A percentile compares a stretch with the other conserved stretches of the same genome.
Evolutionary conservation across 306 rosid species (phyloP).

Genomic region (Vicia villosa): DNA sequence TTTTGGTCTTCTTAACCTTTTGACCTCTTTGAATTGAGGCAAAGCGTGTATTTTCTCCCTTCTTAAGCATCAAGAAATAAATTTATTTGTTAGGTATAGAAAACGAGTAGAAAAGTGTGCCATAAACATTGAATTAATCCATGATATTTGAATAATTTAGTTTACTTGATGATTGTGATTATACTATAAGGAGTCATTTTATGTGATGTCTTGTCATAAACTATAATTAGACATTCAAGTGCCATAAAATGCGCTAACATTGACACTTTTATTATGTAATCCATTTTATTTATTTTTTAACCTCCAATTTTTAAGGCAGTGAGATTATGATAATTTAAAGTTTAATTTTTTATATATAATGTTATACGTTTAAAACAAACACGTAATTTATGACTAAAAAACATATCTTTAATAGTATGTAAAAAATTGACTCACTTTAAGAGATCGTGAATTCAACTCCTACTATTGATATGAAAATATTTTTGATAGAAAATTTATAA

Average conservation of each 20-base stretch:
- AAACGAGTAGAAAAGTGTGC: slow-evolving; percentile 40
- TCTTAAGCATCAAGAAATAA: slow-evolving; percentile 41
- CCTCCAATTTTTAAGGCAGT: too few relatives aligned
- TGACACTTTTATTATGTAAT: not conserved
- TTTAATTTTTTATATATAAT: too few relatives aligned
- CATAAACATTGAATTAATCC: slow-evolving; percentile 53
- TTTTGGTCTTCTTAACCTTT: slow-evolving; percentile 54
- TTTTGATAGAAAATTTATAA: too few relatives aligned
- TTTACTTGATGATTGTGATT: slow-evolving; percentile 11
- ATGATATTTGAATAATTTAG: slow-evolving; percentile 39
- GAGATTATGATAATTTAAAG: too few relatives aligned
- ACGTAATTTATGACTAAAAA: too few relatives aligned
- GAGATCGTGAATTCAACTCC: too few relatives aligned
- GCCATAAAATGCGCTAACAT: slow-evolving; percentile 21
- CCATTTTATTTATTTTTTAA: too few relatives aligned
- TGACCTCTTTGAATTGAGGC: slow-evolving; percentile 58
- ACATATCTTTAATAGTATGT: too few relatives aligned
- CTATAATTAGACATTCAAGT: slow-evolving; percentile 29
- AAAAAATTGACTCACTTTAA: too few relatives aligned
- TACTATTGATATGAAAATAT: too few relatives aligned
- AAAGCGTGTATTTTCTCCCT: slow-evolving; percentile 57
- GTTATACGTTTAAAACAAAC: too few relatives aligned
- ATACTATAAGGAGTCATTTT: slow-evolving; percentile 12
- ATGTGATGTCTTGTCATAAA: slow-evolving; percentile 42
- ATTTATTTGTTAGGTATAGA: slow-evolving; percentile 55